These are phyloP conservation scores for Fusarium dimerum DNA, from an alignment of 2,329 filamentous ascomycete species.

Conservation along the genomic window DNA sequence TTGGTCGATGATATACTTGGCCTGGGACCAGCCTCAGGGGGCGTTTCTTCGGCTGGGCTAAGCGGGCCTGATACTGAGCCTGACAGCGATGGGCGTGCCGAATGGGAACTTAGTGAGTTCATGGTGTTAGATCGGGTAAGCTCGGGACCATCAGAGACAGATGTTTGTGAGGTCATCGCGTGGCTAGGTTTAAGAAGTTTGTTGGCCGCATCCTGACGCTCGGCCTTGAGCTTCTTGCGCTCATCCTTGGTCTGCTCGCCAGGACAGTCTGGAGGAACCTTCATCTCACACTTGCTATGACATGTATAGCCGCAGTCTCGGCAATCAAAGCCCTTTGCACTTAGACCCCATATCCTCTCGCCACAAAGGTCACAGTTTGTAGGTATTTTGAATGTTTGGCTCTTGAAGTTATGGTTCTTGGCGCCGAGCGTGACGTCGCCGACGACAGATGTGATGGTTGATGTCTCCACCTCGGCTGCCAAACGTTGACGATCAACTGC, in stretches of 20 bases:
- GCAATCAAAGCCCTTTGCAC: conserved; percentile 95
- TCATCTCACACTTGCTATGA: conserved; percentile 99
- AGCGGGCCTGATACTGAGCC: conserved; percentile 53
- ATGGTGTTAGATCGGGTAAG: conserved; percentile 84
- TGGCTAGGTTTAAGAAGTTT: conserved; percentile 53
- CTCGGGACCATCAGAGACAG: conserved; percentile 65
- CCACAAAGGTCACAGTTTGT: conserved; percentile 98
- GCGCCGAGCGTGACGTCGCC: conserved; percentile 92
- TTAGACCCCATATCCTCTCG: conserved; percentile 95
- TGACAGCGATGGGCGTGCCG: conserved; percentile 72
- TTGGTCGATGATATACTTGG: conserved; percentile 32
- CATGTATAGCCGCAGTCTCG: conserved; percentile 97
- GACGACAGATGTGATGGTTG: conserved; percentile 86
- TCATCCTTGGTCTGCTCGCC: conserved; percentile 94
- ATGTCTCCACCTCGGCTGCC: conserved; percentile 89
- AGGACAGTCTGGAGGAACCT: conserved; percentile 93
- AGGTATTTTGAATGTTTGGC: conserved; percentile 98
- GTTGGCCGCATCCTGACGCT: conserved; percentile 79
- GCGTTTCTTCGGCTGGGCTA: conserved; percentile 53
- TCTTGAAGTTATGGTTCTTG: conserved; percentile 95
- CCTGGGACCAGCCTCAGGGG: conserved; percentile 24
- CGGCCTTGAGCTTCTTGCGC: conserved; percentile 87
- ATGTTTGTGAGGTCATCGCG: conserved; percentile 43
- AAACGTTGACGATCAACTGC: conserved; percentile 80
- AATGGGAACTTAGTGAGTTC: conserved; percentile 86